A percentile compares a stretch with the other conserved stretches of the same genome.
Evolutionary conservation across 345 rosid species (phyloP).

Genomic region (Eucalyptus pumila): DNA sequence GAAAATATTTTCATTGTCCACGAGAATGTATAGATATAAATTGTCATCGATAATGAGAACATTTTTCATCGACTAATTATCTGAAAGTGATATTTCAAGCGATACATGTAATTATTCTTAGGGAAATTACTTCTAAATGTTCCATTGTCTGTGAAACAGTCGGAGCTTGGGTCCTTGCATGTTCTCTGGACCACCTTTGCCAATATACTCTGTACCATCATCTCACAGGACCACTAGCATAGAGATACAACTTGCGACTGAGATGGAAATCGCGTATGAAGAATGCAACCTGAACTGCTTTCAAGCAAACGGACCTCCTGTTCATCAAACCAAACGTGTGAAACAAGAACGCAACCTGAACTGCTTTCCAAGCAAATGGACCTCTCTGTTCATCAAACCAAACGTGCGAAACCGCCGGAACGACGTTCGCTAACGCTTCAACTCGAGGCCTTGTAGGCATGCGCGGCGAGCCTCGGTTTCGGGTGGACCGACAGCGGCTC

Average conservation of each 20-base stretch:
- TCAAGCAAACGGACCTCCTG: neutral
- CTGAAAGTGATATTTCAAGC: fast-evolving
- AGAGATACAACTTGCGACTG: neutral
- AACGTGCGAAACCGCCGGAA: neutral
- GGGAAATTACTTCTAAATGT: neutral
- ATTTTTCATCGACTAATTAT: neutral
- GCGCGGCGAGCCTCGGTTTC: conserved; percentile 27
- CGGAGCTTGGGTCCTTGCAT: neutral
- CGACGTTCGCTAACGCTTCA: neutral
- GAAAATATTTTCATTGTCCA: neutral
- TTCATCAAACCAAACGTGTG: neutral
- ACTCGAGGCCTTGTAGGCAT: conserved; percentile 2
- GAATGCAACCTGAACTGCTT: neutral
- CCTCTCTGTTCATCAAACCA: neutral
- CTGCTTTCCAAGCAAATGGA: neutral
- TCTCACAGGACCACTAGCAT: neutral
- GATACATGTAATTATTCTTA: neutral
- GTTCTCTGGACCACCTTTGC: neutral
- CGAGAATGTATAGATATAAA: neutral
- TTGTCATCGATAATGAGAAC: neutral
- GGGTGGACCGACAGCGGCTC: conserved; percentile 54
- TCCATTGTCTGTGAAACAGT: neutral
- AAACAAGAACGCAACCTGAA: neutral
- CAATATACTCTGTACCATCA: neutral
- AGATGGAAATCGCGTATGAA: neutral